phyloP scores from a whole-genome alignment of 306 rosid genomes.

The Quercus alba region DNA sequence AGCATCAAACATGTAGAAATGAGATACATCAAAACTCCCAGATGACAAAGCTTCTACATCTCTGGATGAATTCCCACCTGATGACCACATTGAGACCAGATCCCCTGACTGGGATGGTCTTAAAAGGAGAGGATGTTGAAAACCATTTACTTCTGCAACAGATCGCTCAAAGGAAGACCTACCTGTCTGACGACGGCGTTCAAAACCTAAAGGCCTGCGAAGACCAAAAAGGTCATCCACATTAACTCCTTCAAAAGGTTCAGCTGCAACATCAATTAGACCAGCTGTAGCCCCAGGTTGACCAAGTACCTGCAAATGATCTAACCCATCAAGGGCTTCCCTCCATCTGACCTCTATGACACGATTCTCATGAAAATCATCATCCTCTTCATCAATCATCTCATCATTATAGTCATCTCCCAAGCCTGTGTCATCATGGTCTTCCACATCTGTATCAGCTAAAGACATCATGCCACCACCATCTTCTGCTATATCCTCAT shows the following conservation, averaged over 20 bases:
- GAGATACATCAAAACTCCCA: conserved; percentile 75
- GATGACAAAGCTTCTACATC: conserved; percentile 73
- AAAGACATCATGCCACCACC: conserved; percentile 91
- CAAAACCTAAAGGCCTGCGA: conserved; percentile 74
- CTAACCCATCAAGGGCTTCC: conserved; percentile 96
- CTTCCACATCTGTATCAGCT: conserved; percentile 93
- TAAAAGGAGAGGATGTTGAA: conserved; percentile 92
- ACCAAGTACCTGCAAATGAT: conserved; percentile 91
- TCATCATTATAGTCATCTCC: conserved; percentile 93
- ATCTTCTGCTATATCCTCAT: conserved; percentile 94
- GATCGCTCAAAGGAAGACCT: conserved; percentile 91
- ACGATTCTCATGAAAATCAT: conserved; percentile 91
- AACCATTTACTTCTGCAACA: conserved; percentile 80
- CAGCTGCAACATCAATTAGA: conserved; percentile 86
- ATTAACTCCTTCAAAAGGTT: conserved; percentile 97
- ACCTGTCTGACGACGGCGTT: conserved; percentile 88
- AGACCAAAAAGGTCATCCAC: conserved; percentile 95
- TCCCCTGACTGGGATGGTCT: conserved; percentile 84
- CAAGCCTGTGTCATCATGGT: conserved; percentile 87
- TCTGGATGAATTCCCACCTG: conserved; percentile 61
- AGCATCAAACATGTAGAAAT: conserved; percentile 95
- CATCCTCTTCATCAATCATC: conserved; percentile 93
- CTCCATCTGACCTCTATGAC: conserved; percentile 98
- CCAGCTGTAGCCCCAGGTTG: conserved; percentile 81
- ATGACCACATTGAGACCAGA: conserved; percentile 76